phyloP scores from a whole-genome alignment of 2,329 filamentous ascomycete species.

The Scytalidium sp. region DNA sequence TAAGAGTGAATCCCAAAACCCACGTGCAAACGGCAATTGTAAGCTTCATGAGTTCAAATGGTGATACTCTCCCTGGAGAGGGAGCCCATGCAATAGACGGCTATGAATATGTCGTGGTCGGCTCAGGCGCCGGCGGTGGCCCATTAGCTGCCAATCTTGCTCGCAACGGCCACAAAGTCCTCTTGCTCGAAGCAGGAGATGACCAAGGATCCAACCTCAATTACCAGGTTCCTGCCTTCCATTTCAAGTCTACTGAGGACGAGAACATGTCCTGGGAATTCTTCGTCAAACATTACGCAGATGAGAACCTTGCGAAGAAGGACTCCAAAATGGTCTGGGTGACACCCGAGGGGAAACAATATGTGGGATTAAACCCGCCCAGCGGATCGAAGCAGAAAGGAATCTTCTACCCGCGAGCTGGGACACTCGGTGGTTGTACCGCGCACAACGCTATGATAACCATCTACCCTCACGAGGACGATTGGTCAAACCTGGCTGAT shows the following conservation, averaged over 20 bases:
- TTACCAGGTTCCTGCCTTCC: constrained; percentile 45
- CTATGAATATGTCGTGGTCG: constrained; percentile 53
- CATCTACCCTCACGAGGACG: constrained; percentile 14
- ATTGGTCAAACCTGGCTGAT: constrained; percentile 19
- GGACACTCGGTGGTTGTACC: constrained; percentile 25
- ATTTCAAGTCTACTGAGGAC: constrained; percentile 44
- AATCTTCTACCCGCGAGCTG: constrained; percentile 26
- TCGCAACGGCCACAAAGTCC: constrained; percentile 46
- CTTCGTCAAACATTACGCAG: constrained; percentile 16
- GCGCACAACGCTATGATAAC: constrained; percentile 20
- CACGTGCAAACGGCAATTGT: no score
- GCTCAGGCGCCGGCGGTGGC: constrained; percentile 48
- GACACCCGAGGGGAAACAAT: constrained; percentile 21
- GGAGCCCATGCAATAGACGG: no score
- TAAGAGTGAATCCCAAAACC: no score
- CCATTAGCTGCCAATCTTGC: constrained; percentile 48
- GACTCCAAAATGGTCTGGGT: constrained; percentile 31
- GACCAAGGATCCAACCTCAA: constrained; percentile 41
- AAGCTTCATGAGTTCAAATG: no score
- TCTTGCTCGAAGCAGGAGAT: constrained; percentile 53
- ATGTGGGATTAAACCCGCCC: constrained; percentile 22
- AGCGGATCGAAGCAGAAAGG: constrained; percentile 19
- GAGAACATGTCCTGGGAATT: constrained; percentile 49
- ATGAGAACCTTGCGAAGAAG: constrained; percentile 8
- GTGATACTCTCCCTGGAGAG: no score